Percentiles rank a stretch among this genome's conserved stretches.
Conservation (phyloP, 305 asterid species). For the Solanum hybrid region DNA sequence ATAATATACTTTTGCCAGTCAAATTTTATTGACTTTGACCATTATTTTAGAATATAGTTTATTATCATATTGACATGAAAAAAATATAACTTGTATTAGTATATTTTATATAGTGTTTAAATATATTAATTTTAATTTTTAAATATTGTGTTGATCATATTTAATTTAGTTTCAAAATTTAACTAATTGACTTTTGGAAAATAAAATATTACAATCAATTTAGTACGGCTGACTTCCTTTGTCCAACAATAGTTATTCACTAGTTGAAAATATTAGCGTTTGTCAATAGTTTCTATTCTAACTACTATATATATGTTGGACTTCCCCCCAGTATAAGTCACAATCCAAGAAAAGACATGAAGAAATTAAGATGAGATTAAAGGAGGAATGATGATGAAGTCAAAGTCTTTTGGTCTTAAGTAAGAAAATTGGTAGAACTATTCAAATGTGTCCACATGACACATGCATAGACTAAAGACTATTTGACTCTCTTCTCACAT, state of each 20-base stretch:
- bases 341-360: neutral
- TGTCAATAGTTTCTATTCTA: neutral
- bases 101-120: neutral
- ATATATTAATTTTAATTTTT: neutral
- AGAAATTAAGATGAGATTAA: neutral
- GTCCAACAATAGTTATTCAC: no score
- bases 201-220: neutral
- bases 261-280: no score
- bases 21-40: neutral
- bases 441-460: neutral
- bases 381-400: neutral
- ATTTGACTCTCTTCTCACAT: neutral
- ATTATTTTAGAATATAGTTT: neutral
- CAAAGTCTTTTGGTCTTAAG: neutral
- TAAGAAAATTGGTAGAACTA: neutral
- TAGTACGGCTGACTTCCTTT: neutral
- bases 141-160: neutral
- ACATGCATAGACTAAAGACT: constrained; percentile 1
- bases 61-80: neutral
- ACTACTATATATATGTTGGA: neutral
- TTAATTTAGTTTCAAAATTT: neutral
- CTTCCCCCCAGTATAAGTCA: neutral
- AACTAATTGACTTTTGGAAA: neutral
- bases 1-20: neutral
- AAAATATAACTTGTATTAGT: neutral